A percentile compares a stretch with the other conserved stretches of the same genome.
Evolutionary conservation across 2,329 filamentous ascomycete species (phyloP).

Genomic region (Talaromyces islandicus): DNA sequence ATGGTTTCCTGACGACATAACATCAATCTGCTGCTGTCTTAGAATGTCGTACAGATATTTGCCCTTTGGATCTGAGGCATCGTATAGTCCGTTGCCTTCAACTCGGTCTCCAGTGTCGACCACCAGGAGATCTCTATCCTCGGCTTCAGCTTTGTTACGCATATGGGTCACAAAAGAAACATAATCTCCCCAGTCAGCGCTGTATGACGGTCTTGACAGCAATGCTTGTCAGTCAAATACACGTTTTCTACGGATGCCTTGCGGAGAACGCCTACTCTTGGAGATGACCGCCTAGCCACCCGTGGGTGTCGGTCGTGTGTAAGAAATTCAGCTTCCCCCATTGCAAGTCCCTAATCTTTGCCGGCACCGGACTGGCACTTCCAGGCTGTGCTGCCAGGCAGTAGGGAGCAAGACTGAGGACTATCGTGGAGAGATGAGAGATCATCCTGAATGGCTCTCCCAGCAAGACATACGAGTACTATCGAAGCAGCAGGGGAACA

Average conservation of each 20-base stretch:
- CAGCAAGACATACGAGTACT: not conserved
- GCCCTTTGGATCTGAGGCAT: conserved; percentile 81
- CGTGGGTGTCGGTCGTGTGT: conserved; percentile 94
- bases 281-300: conserved; percentile 90
- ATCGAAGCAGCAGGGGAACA: not conserved
- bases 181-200: conserved; percentile 97
- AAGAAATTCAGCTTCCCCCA: conserved; percentile 97
- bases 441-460: conserved; percentile 1
- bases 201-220: conserved; percentile 67
- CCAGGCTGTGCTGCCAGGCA: conserved; percentile 64
- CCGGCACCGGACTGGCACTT: conserved; percentile 69
- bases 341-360: conserved; percentile 73
- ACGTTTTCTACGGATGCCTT: not conserved
- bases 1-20: conserved; percentile 87
- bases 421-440: conserved; percentile 16
- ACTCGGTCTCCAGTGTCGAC: conserved; percentile 90
- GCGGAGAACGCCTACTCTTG: conserved; percentile 62
- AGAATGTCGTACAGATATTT: conserved; percentile 84
- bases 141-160: conserved; percentile 67
- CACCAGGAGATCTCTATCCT: conserved; percentile 80
- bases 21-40: conserved; percentile 72
- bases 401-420: conserved; percentile 5
- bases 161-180: conserved; percentile 85
- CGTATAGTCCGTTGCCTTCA: conserved; percentile 92
- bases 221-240: not conserved